Base-by-base conservation (phyloP, 2,329 filamentous ascomycete species). In the Arthrobotrys entomopaga region DNA sequence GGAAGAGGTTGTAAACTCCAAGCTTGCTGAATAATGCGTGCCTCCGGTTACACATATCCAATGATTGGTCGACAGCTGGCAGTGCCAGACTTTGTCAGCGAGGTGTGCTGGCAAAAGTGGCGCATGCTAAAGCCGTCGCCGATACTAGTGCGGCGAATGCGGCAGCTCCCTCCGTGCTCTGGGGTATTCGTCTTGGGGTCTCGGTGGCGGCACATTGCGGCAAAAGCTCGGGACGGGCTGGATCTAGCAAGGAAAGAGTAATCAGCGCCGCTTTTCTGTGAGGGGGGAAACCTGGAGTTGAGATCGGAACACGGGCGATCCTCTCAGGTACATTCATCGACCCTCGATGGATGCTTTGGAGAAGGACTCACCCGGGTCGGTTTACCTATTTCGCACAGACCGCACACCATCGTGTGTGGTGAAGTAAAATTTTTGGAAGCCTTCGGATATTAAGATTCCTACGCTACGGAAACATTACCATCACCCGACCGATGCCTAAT, bases 311-410 rank as follows among this genome's bases (percentile, higher is more conserved):
- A 43, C 43, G 60, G 48, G 56, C 42, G 48, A 50, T 63, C 63
- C 57, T 63, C 58, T 70, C 65, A 70, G 65, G 65, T 70, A 70
- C 65, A 64, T 49, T 46, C 6, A 46, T 46, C 42, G 42, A 46
- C 42, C 10, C n/a, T 26, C 26, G 57, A 43, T 26, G 53, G 56
- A n/a, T 24, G 11, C 43, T 22, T 24, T 5, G 42, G 11, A n/a
- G 16, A 16, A 58, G 43, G 65, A 53, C 67, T 42, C 53, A 60
- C 48, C 60, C 69, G 61, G 69, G 59, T 66, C 57, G 43, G 56
- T 66, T 66, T 66, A 66, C 61, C 69, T 73, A 73, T 66, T 73
- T 56, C 38, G 61, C 61, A 73, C 69, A 57, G 59, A 65, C 38
- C n/a, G n/a, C n/a, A 54, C 15, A 5, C 58, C 53, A 52, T 52